Evolutionary conservation across 1,139 yeast genomes (phyloP).

Genomic region (Yamadazyma trypodendri): DNA sequence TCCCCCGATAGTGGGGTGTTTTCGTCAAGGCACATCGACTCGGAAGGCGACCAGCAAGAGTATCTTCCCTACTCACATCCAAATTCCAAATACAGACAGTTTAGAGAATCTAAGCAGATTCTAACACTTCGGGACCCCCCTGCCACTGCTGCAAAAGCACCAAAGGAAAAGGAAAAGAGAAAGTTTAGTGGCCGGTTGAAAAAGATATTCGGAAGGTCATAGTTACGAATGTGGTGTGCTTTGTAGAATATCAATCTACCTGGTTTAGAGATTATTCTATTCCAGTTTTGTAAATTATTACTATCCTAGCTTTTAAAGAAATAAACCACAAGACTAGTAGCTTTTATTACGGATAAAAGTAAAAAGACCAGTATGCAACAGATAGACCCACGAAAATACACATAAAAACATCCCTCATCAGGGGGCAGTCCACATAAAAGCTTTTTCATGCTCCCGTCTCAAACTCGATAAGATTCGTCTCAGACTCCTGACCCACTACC

Average conservation of each 20-base stretch:
- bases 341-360: too few relatives aligned
- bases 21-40: slow-evolving; percentile 55
- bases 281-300: too few relatives aligned
- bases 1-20: slow-evolving; percentile 16
- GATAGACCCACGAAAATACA: too few relatives aligned
- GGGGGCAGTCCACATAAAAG: too few relatives aligned
- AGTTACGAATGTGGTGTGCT: too few relatives aligned
- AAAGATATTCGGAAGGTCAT: slow-evolving; percentile 55
- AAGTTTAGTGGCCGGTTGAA: slow-evolving; percentile 55
- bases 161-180: slow-evolving; percentile 39
- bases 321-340: too few relatives aligned
- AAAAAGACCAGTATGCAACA: too few relatives aligned
- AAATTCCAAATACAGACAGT: slow-evolving; percentile 5
- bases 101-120: slow-evolving; percentile 5
- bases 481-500: slow-evolving; percentile 9
- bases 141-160: slow-evolving; percentile 5
- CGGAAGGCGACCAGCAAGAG: slow-evolving; percentile 41
- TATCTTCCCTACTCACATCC: slow-evolving; percentile 9
- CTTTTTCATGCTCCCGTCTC: too few relatives aligned
- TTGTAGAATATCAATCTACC: too few relatives aligned
- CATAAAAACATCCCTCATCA: too few relatives aligned
- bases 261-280: too few relatives aligned
- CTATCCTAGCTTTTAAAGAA: too few relatives aligned
- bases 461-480: slow-evolving; percentile 26
- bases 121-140: slow-evolving; percentile 13